A percentile compares a stretch with the other conserved stretches of the same genome.
Conservation (phyloP, 1,284 basidiomycete genomes). For the Cutaneotrichosporon sp. region DNA sequence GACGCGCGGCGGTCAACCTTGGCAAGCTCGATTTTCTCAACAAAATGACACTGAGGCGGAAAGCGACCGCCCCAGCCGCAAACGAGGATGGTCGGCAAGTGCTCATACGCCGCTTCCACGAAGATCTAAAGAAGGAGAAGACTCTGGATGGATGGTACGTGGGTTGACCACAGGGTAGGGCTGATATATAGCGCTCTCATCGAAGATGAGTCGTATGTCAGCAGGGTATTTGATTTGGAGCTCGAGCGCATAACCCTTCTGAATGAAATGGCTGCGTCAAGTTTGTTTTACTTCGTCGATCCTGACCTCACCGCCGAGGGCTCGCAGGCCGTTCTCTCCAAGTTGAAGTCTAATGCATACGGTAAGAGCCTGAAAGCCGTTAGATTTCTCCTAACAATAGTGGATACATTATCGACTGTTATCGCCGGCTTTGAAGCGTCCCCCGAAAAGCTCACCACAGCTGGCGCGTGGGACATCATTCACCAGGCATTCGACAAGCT, state of each 20-base stretch:
- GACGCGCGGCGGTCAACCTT: slow-evolving; percentile 41
- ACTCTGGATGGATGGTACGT: slow-evolving; percentile 32
- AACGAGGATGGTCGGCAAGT: slow-evolving; percentile 17
- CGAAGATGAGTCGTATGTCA: slow-evolving; percentile 35
- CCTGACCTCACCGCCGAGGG: slow-evolving; percentile 59
- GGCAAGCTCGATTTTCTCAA: slow-evolving; percentile 47
- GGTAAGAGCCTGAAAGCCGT: slow-evolving; percentile 44
- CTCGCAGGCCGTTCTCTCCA: slow-evolving; percentile 56
- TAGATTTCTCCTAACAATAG: slow-evolving; percentile 9
- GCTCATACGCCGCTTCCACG: slow-evolving; percentile 36
- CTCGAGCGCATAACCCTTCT: slow-evolving; percentile 62
- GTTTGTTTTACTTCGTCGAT: slow-evolving; percentile 69
- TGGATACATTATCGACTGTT: slow-evolving; percentile 21
- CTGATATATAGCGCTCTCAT: slow-evolving; percentile 27
- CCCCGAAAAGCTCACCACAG: slow-evolving; percentile 27
- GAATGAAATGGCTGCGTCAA: slow-evolving; percentile 61
- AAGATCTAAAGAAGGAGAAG: slow-evolving; percentile 31
- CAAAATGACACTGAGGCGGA: slow-evolving; percentile 44
- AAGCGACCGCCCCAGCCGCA: slow-evolving; percentile 32
- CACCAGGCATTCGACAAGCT: slow-evolving; percentile 51
- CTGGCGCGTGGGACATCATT: slow-evolving; percentile 50
- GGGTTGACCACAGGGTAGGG: background rate
- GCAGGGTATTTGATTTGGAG: slow-evolving; percentile 44
- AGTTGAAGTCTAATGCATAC: slow-evolving; percentile 50
- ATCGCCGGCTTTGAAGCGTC: slow-evolving; percentile 13